Base-by-base conservation (phyloP, 306 rosid genomes). In the Cyclanthera cordifolia region DNA sequence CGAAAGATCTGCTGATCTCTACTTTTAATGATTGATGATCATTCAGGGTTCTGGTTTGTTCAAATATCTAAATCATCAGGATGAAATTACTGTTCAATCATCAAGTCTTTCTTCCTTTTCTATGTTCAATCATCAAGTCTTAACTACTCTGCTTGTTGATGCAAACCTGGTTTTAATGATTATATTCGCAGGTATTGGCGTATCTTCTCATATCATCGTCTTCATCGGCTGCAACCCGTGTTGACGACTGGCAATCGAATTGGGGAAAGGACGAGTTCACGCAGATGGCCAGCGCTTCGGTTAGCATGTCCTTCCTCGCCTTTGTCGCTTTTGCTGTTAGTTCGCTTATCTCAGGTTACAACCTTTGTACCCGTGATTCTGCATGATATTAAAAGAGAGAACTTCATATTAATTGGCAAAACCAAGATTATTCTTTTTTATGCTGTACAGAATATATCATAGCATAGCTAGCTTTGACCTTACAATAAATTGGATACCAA, bases 191-290 rank as follows among this genome's bases (percentile, higher is more conserved):
- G 99, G 79, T 85, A 61, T 72, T 94, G 60, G 95, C 99, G 75
- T 94, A 94, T 79, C 99, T 94, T 82, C 82, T 94, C 55, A 83
- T 94, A 71, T 94, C 99, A 5, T 80, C 99, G 11, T 85, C 99
- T 1, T 94, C 99, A n/a, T 90, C 95, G 0, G 97, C 97, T 0
- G 97, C 97, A 1, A 94, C 96, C 8, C 73, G 97, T 20, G 89
- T 90, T 2, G 96, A 90, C 7, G 97, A 94, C 61, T 94, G 99
- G 99, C 91, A 85, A 80, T 88, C 95, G 2, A 94, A 94, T 64
- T 94, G 99, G 99, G 99, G 99, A 2, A 94, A 86, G 74, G 99
- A 94, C 19, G 88, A 94, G 79, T 94, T 94, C 85, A 94, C 99
- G 1, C 75, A 81, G 77, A 83, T 83, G 96, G 99, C 99, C 1